phyloP scores from a whole-genome alignment of 1,139 yeast genomes.

The Petasospora fabianii region DNA sequence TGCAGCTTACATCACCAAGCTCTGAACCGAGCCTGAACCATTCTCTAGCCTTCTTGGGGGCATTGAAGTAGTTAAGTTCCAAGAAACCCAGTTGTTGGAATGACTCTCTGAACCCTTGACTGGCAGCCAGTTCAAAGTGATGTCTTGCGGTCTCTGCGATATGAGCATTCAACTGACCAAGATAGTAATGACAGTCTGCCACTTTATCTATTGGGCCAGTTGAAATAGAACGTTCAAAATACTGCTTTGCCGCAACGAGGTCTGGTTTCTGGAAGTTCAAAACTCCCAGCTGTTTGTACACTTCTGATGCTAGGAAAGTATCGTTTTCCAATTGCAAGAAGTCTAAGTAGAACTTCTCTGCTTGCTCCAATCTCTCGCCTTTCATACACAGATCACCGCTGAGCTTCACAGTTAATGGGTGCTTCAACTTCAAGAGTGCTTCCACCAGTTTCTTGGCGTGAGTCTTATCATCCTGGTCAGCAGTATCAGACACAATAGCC shows the following conservation, averaged over 20 bases:
- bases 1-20: constrained; percentile 52
- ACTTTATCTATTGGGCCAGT: constrained; percentile 57
- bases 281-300: constrained; percentile 65
- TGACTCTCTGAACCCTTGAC: constrained; percentile 71
- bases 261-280: constrained; percentile 55
- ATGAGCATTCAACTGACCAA: constrained; percentile 64
- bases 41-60: constrained; percentile 54
- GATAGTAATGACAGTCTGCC: constrained; percentile 68
- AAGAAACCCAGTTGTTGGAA: constrained; percentile 75
- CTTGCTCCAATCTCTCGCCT: constrained; percentile 43
- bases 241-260: constrained; percentile 48
- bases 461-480: constrained; percentile 45
- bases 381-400: constrained; percentile 69
- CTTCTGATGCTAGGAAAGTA: constrained; percentile 67
- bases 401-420: constrained; percentile 68
- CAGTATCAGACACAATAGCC: constrained; percentile 37
- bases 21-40: constrained; percentile 87
- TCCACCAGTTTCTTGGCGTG: constrained; percentile 64
- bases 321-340: constrained; percentile 55
- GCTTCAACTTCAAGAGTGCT: constrained; percentile 55
- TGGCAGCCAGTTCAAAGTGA: constrained; percentile 74
- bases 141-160: constrained; percentile 59
- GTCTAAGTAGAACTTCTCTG: constrained; percentile 55
- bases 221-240: constrained; percentile 57
- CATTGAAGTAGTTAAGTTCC: constrained; percentile 64